These are phyloP conservation scores for Thielaviopsis cerberus DNA, from an alignment of 2,329 filamentous ascomycete genomes.

Conservation along the genomic window DNA sequence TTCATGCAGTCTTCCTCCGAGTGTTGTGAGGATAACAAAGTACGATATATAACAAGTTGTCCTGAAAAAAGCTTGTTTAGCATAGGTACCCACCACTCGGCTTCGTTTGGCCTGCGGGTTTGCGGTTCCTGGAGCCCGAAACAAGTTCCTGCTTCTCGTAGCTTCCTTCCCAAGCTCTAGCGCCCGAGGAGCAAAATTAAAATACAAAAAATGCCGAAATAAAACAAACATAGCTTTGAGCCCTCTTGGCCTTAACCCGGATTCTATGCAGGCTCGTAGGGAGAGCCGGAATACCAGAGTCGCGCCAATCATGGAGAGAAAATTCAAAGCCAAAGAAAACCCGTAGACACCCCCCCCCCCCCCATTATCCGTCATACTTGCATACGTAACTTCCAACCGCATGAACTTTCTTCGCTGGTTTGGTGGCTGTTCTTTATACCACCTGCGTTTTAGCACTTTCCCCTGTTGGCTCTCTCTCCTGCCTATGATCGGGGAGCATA, in stretches of 20 bases:
- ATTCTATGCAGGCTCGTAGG: not conserved
- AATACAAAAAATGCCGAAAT: not conserved
- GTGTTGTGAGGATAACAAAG: too few species aligned
- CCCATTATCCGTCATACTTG: too few species aligned
- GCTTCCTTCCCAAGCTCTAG: not conserved
- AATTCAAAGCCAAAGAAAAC: not conserved
- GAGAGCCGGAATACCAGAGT: not conserved
- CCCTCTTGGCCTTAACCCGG: not conserved
- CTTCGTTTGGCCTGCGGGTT: not conserved
- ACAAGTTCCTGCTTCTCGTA: not conserved
- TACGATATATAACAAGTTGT: not conserved
- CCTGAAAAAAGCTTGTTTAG: too few species aligned
- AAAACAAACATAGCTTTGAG: not conserved
- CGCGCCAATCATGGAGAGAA: not conserved
- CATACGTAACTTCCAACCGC: too few species aligned
- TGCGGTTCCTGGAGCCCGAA: conserved; percentile 4
- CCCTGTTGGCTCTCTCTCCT: too few species aligned
- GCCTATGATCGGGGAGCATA: too few species aligned
- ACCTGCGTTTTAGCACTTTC: too few species aligned
- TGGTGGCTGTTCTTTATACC: too few species aligned
- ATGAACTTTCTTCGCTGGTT: too few species aligned
- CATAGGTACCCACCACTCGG: not conserved
- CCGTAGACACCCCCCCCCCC: too few species aligned
- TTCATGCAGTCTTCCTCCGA: too few species aligned
- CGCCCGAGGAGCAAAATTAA: not conserved